Conservation (phyloP, 2,329 filamentous ascomycete genomes). For the Fusarium sp. region DNA sequence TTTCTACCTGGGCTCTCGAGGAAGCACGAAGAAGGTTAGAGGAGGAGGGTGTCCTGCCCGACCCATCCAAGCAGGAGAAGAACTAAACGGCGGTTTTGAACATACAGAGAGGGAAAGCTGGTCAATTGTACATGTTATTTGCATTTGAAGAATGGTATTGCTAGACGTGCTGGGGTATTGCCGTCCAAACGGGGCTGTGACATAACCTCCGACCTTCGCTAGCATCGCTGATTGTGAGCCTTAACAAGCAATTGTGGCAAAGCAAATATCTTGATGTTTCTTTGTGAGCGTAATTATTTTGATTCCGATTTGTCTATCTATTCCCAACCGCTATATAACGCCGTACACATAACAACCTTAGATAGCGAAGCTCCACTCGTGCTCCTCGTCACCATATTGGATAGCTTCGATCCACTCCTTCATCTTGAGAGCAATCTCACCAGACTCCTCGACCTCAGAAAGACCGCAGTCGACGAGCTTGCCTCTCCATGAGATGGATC, state of each 20-base stretch:
- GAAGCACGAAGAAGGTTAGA: slow-evolving; percentile 96
- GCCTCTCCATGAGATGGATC: slow-evolving; percentile 90
- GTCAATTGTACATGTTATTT: slow-evolving; percentile 41
- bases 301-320: slow-evolving; percentile 31
- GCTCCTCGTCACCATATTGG: slow-evolving; percentile 93
- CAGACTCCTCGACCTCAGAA: slow-evolving; percentile 83
- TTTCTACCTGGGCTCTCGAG: slow-evolving; percentile 99
- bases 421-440: slow-evolving; percentile 85
- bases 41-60: slow-evolving; percentile 91
- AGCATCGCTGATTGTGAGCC: slow-evolving; percentile 28
- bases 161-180: slow-evolving; percentile 45
- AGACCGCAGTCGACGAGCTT: slow-evolving; percentile 85
- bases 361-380: slow-evolving; percentile 82
- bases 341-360: slow-evolving; percentile 27
- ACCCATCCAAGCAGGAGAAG: slow-evolving; percentile 72
- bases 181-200: slow-evolving; percentile 29
- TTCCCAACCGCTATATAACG: slow-evolving; percentile 33
- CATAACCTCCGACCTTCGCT: slow-evolving; percentile 7
- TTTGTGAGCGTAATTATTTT: slow-evolving; percentile 31
- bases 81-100: slow-evolving; percentile 44
- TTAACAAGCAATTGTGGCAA: slow-evolving; percentile 31
- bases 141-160: slow-evolving; percentile 42
- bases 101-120: slow-evolving; percentile 25
- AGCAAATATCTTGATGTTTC: slow-evolving; percentile 10
- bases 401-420: slow-evolving; percentile 97